phyloP scores from a whole-genome alignment of 2,329 filamentous ascomycete species.

The Neopestalotiopsis sp. region DNA sequence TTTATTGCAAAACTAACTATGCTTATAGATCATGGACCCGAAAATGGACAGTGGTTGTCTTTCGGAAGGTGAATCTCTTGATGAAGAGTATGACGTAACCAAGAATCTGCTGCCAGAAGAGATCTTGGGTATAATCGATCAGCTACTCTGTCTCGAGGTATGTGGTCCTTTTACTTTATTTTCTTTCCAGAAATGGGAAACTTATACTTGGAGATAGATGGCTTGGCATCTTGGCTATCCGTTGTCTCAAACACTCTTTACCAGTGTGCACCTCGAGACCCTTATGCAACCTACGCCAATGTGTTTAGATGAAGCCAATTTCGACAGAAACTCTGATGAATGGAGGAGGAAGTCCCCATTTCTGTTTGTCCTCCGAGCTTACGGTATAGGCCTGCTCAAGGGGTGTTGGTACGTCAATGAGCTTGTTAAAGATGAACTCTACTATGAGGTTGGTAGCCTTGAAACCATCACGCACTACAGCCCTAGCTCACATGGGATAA shows the following conservation, averaged over 20 bases:
- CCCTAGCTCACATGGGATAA: constrained; percentile 20
- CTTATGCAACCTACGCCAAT: constrained; percentile 74
- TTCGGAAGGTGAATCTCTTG: constrained; percentile 77
- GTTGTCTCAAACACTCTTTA: constrained; percentile 92
- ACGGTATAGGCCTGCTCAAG: constrained; percentile 85
- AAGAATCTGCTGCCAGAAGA: constrained; percentile 74
- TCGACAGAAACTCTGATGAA: constrained; percentile 28
- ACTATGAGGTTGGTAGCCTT: constrained; percentile 73
- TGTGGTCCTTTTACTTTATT: constrained; percentile 22
- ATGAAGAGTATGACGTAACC: constrained; percentile 80
- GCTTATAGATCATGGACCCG: constrained; percentile 87
- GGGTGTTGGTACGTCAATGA: constrained; percentile 80
- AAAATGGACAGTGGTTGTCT: constrained; percentile 98
- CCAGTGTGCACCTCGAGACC: constrained; percentile 86
- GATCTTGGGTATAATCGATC: constrained; percentile 91
- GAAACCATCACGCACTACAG: neutral
- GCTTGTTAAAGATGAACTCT: constrained; percentile 81
- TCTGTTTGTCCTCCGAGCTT: constrained; percentile 75
- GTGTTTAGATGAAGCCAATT: constrained; percentile 62
- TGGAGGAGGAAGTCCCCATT: constrained; percentile 45
- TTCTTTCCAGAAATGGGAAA: constrained; percentile 9
- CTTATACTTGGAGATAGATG: constrained; percentile 61
- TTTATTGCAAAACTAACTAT: neutral
- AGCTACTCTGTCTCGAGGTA: constrained; percentile 88
- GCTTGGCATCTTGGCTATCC: constrained; percentile 97